These are phyloP conservation scores for Ganoderma resinaceum DNA, from an alignment of 1,284 basidiomycete species.

Conservation along the genomic window DNA sequence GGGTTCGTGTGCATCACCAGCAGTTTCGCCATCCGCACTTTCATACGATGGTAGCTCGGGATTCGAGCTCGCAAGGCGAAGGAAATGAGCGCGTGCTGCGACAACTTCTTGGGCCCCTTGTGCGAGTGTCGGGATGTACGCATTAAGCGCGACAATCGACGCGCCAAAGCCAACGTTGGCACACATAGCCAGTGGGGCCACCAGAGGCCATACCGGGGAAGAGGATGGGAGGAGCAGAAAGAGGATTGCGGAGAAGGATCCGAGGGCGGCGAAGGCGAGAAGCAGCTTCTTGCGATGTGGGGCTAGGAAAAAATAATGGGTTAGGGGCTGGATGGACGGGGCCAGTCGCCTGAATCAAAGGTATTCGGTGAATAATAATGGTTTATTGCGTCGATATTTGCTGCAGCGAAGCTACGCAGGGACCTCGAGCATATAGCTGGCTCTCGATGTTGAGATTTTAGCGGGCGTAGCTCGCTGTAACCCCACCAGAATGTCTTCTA, in stretches of 20 bases:
- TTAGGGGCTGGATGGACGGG: neutral
- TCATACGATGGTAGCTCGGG: neutral
- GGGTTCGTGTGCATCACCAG: constrained; percentile 24
- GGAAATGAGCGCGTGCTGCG: constrained; percentile 48
- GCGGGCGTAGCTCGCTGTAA: too few species aligned
- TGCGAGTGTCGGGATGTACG: constrained; percentile 84
- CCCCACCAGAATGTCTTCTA: too few species aligned
- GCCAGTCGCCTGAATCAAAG: too few species aligned
- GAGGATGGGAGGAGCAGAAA: constrained; percentile 80
- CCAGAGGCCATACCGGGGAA: constrained; percentile 70
- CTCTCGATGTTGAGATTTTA: too few species aligned
- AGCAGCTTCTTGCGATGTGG: constrained; percentile 81
- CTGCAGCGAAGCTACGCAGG: too few species aligned
- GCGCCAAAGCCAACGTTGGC: constrained; percentile 88
- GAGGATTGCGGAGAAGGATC: constrained; percentile 67
- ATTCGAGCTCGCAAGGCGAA: constrained; percentile 21
- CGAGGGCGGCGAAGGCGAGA: constrained; percentile 74
- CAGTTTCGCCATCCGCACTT: constrained; percentile 4
- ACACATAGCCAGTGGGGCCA: constrained; percentile 68
- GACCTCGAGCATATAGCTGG: too few species aligned
- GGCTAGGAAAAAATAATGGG: constrained; percentile 49
- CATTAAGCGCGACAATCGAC: constrained; percentile 87
- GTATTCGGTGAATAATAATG: too few species aligned
- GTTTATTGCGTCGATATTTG: too few species aligned
- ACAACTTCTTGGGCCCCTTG: constrained; percentile 68